Percentiles rank a stretch among this genome's conserved stretches.
Evolutionary conservation across 1,284 basidiomycete genomes (phyloP).

Genomic region (Trametes polyzona): DNA sequence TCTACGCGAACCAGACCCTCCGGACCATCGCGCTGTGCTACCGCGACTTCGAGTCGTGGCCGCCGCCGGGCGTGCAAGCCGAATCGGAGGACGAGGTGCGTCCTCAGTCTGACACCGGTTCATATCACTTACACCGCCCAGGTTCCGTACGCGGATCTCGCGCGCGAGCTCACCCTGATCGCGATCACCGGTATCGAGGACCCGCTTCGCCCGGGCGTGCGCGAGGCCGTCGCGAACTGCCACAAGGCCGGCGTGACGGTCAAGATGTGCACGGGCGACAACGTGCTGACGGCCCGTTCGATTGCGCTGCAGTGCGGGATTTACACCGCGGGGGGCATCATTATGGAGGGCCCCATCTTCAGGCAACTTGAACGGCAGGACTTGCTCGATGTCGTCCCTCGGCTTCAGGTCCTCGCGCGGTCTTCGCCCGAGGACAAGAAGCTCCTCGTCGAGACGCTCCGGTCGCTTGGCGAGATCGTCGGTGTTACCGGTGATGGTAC

Average conservation of each 20-base stretch:
- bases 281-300: constrained; percentile 91
- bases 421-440: constrained; percentile 98
- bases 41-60: constrained; percentile 87
- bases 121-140: constrained; percentile 17
- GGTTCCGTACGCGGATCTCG: constrained; percentile 77
- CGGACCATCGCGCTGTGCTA: constrained; percentile 95
- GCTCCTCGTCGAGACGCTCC: constrained; percentile 88
- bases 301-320: constrained; percentile 97
- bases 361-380: constrained; percentile 59
- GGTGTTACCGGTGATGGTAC: constrained; percentile 99
- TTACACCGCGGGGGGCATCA: constrained; percentile 88
- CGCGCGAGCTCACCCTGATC: constrained; percentile 81
- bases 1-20: constrained; percentile 95
- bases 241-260: constrained; percentile 90
- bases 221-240: constrained; percentile 86
- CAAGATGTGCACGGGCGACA: constrained; percentile 99
- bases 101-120: background rate
- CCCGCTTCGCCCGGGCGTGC: constrained; percentile 89
- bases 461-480: constrained; percentile 89
- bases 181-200: constrained; percentile 95
- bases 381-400: constrained; percentile 67
- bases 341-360: constrained; percentile 94
- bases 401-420: constrained; percentile 85
- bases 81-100: constrained; percentile 60
- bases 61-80: constrained; percentile 57